Evolutionary conservation across 169 alveolate genomes (phyloP).

Genomic region (Eimeria mitis): DNA sequence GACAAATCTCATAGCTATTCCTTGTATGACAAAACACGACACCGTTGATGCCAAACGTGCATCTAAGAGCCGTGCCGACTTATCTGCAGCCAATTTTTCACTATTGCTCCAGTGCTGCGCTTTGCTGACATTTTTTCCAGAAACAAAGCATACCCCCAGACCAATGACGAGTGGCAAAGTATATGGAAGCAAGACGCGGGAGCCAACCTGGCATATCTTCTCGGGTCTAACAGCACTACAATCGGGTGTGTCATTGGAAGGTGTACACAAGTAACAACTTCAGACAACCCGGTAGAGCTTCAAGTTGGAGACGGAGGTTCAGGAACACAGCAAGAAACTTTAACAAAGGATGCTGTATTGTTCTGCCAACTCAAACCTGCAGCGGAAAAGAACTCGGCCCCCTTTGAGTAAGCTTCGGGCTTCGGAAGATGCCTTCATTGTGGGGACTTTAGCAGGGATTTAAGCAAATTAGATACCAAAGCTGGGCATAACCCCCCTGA

Average conservation of each 20-base stretch:
- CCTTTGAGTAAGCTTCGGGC: background rate
- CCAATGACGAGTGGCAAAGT: background rate
- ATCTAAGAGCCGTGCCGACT: background rate
- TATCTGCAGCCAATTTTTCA: background rate
- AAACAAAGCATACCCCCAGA: background rate
- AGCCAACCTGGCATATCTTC: background rate
- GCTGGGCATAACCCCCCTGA: no score
- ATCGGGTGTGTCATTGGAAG: background rate
- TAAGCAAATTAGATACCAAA: background rate
- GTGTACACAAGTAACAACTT: background rate
- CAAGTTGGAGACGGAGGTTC: no score
- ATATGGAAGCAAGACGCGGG: background rate
- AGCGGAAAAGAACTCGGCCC: background rate
- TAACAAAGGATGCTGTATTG: background rate
- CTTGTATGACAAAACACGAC: background rate
- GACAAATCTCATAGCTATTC: background rate
- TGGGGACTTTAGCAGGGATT: background rate
- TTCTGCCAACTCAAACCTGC: background rate
- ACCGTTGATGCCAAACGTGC: background rate
- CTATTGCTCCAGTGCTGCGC: background rate
- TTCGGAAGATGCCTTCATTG: background rate
- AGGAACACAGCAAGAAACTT: background rate
- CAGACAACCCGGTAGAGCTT: no score
- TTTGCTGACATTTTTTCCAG: background rate
- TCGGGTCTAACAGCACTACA: background rate